Percentiles rank a stretch among this genome's conserved stretches.
Conservation (phyloP, 805 yeast genomes). For the Zygosaccharomyces bailii region DNA sequence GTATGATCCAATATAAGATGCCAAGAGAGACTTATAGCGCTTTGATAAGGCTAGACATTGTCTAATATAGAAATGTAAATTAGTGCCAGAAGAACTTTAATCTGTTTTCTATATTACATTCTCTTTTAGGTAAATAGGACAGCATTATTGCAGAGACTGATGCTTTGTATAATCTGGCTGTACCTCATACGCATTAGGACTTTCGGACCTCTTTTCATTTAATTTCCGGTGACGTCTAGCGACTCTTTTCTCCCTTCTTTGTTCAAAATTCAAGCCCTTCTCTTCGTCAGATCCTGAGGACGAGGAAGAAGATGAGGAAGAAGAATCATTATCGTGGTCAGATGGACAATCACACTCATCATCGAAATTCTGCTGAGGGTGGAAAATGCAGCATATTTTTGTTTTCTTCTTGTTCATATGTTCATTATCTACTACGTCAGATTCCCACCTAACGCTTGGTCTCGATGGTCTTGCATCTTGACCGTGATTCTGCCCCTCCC, state of each 20-base stretch:
- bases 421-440: constrained; percentile 87
- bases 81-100: background rate
- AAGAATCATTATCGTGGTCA: constrained; percentile 19
- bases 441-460: constrained; percentile 74
- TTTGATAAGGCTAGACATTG: constrained; percentile 59
- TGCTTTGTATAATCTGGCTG: constrained; percentile 61
- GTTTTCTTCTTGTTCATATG: constrained; percentile 83
- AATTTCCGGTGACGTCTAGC: constrained; percentile 35
- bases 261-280: constrained; percentile 32
- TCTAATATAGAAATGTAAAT: constrained; percentile 11
- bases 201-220: constrained; percentile 31
- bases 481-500: background rate
- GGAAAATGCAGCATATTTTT: constrained; percentile 84
- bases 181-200: constrained; percentile 83
- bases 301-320: constrained; percentile 28
- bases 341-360: constrained; percentile 38
- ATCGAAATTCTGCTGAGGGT: constrained; percentile 66
- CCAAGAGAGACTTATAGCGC: constrained; percentile 76
- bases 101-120: background rate
- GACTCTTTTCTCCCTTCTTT: constrained; percentile 35
- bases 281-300: constrained; percentile 44
- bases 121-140: background rate
- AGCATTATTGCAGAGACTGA: constrained; percentile 10
- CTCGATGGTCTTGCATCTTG: constrained; percentile 23
- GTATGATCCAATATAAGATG: constrained; percentile 90